Base-by-base conservation (phyloP, 208 protist species). In the Acanthamoeba sp. region DNA sequence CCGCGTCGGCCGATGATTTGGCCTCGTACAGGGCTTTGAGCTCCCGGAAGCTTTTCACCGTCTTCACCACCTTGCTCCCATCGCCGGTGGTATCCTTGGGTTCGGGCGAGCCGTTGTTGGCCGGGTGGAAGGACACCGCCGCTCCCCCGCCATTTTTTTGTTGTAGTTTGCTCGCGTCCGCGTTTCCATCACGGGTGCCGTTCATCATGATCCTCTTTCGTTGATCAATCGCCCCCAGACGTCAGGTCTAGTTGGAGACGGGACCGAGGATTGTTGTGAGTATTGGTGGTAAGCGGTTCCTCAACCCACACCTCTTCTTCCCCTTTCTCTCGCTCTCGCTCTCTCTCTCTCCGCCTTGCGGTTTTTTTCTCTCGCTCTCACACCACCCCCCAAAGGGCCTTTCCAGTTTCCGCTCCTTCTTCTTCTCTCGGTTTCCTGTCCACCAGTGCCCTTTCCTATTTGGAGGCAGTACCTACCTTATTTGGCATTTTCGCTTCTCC, bases 11-110 rank as follows among this genome's bases (percentile, higher is more conserved):
- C 55, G 59, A 10, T 20, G 71, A 80, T 80, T 80, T 80, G 71
- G 71, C 71, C 36, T 80, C 71, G 29, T 80, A 80, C 4, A 80
- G 71, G 10, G 71, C 71, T 18, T 80, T 80, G 36, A 80, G 36
- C 71, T 80, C 71, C 22, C 71, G 71, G 36, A 80, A 80, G 29
- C 71, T 80, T 36, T 80, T 80, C 36, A 76, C 66, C 29, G 71
- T 80, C 38, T 80, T 80, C 22, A 80, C 71, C 71, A 80, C 71
- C 29, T 80, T 80, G 34, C 71, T 48, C 36, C 3, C 71, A n/a
- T 80, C 71, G 22, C 62, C 7, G 62, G 14, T 69, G 22, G 0
- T 69, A 22, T 69, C 34, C 27, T 69, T n/a, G 29, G 59, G 1
- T 14, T 5, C n/a, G 22, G 59, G 22, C 29, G n/a, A 7, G 5